Evolutionary conservation across 345 rosid species (phyloP).

Genomic region (Luvunga scandens): DNA sequence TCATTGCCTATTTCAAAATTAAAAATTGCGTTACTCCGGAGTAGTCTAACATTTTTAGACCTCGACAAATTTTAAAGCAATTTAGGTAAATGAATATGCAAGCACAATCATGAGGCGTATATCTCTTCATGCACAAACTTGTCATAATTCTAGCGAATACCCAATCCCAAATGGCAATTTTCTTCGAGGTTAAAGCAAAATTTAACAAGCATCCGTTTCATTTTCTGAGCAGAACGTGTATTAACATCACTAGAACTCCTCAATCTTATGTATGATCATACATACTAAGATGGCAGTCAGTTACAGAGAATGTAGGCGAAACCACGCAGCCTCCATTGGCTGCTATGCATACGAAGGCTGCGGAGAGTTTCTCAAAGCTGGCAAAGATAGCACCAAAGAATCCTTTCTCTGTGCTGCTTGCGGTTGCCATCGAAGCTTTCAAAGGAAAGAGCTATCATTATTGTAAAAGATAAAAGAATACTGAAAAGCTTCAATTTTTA

Average conservation of each 20-base stretch:
- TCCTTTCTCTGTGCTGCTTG: constrained; percentile 12
- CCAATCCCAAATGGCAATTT: neutral
- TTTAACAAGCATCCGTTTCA: neutral
- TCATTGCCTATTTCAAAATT: too few relatives aligned
- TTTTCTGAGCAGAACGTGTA: neutral
- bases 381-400: neutral
- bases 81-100: neutral
- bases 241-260: too few relatives aligned
- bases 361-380: constrained; percentile 10
- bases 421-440: constrained; percentile 14
- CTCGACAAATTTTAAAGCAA: too few relatives aligned
- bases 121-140: neutral
- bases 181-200: neutral
- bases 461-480: too few relatives aligned
- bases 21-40: too few relatives aligned
- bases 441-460: constrained; percentile 2
- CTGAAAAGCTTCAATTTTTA: too few relatives aligned
- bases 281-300: neutral
- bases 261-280: too few relatives aligned
- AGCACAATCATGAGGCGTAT: neutral
- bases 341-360: constrained; percentile 3
- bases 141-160: neutral
- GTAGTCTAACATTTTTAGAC: too few relatives aligned
- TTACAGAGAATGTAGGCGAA: constrained; percentile 5
- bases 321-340: constrained; percentile 11